Base-by-base conservation (phyloP, 306 rosid species). In the Fagus crenata region DNA sequence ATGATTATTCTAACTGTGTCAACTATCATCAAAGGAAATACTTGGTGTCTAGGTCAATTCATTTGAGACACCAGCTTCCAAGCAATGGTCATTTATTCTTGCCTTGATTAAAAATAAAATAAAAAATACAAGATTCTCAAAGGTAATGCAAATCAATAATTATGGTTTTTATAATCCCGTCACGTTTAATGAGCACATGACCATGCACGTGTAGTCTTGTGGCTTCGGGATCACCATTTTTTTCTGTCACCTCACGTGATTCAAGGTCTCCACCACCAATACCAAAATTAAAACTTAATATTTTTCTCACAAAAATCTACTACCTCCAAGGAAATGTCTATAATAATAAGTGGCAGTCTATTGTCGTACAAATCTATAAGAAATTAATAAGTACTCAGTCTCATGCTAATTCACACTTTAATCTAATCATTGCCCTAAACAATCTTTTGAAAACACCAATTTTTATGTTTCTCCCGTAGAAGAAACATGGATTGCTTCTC, bases 161-260 rank as follows among this genome's bases (percentile, higher is more conserved):
- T 15, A 7, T 22, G 6, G 22, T 32, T 58, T 58, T 33, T 68
- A 73, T 49, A 78, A 61, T 68, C 33, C 2, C 49, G 33, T 17
- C 18, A 60, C 33, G 76, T 37, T 53, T 71, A 72, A 18, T 0
- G 42, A 28, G 84, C 84, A 80, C 79, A 60, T 80, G 87, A 80
- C 32, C 54, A 6, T 49, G 81, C 86, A 83, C 78, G 77, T 83
- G 86, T 70, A 49, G 37, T 55, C 67, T 54, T 40, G 31, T 56
- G 69, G 67, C 69, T 40, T 80, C n/a, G 87, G 87, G 86, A 83
- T 84, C 78, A 65, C 59, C 81, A 75, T 7, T 17, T 72, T 71
- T 65, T 13, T 31, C 32, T 72, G 68, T 28, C 54, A 39, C 11
- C 55, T 76, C 81, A 76, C 76, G 79, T 71, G 81, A 75, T 76